phyloP scores from a whole-genome alignment of 2,329 filamentous ascomycete genomes.

The Aspergillus sp. region DNA sequence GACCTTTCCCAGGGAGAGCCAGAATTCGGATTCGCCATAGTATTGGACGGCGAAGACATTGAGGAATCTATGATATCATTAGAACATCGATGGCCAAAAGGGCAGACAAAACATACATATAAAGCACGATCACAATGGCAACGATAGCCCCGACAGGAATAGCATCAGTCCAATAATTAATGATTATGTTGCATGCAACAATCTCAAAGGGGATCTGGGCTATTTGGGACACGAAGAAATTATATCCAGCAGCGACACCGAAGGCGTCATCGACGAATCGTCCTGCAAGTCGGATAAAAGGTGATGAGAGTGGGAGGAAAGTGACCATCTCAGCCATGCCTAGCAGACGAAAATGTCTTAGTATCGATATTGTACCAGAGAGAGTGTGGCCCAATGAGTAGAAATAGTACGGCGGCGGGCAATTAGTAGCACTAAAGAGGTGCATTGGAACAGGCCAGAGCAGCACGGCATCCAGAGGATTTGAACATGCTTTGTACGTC shows the following conservation, averaged over 20 bases:
- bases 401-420: background rate
- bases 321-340: conserved; percentile 42
- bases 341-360: background rate
- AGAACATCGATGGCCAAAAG: background rate
- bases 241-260: conserved; percentile 41
- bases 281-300: conserved; percentile 41
- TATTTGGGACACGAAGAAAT: conserved; percentile 46
- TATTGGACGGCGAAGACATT: conserved; percentile 66
- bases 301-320: conserved; percentile 40
- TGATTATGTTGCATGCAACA: conserved; percentile 43
- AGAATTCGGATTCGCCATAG: conserved; percentile 72
- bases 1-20: conserved; percentile 63
- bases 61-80: conserved; percentile 31
- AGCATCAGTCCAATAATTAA: conserved; percentile 43
- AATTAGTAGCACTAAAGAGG: background rate
- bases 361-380: background rate
- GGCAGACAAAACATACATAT: conserved; percentile 25
- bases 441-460: background rate
- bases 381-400: conserved; percentile 5
- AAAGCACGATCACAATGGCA: conserved; percentile 38
- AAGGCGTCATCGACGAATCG: conserved; percentile 44
- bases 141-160: conserved; percentile 42
- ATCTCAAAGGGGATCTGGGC: conserved; percentile 47
- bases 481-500: conserved; percentile 1
- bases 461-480: conserved; percentile 8